Conservation (phyloP, 23 red algal genomes). For the Gracilaria gracilis region DNA sequence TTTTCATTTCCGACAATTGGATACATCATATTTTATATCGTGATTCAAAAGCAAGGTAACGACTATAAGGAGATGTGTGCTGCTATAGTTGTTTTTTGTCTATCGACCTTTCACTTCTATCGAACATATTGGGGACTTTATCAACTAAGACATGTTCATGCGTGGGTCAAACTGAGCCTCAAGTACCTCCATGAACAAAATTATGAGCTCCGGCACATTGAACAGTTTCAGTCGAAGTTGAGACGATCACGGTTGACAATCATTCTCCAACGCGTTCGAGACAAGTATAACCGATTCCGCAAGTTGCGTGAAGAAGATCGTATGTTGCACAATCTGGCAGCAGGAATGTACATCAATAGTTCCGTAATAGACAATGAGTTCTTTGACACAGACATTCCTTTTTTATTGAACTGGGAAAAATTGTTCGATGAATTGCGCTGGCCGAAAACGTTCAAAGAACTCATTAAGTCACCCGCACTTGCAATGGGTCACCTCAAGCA, state of each 20-base stretch:
- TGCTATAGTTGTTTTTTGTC: slow-evolving; percentile 5
- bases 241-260: not conserved
- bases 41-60: not conserved
- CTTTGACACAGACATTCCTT: not conserved
- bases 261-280: not conserved
- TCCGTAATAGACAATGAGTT: not conserved
- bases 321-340: not conserved
- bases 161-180: not conserved
- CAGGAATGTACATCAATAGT: not conserved
- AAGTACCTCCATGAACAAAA: not conserved
- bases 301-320: not conserved
- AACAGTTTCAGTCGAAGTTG: not conserved
- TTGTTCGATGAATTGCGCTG: too few species aligned
- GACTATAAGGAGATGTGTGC: slow-evolving; percentile 21
- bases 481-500: not conserved
- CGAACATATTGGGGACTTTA: slow-evolving; percentile 22
- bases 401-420: not conserved
- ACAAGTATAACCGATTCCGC: too few species aligned
- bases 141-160: not conserved
- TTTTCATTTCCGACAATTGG: not conserved
- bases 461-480: too few species aligned
- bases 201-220: not conserved
- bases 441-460: too few species aligned
- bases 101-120: not conserved
- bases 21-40: slow-evolving; percentile 9